These are phyloP conservation scores for Mangifera indica DNA, from an alignment of 345 rosid species.

Conservation along the genomic window DNA sequence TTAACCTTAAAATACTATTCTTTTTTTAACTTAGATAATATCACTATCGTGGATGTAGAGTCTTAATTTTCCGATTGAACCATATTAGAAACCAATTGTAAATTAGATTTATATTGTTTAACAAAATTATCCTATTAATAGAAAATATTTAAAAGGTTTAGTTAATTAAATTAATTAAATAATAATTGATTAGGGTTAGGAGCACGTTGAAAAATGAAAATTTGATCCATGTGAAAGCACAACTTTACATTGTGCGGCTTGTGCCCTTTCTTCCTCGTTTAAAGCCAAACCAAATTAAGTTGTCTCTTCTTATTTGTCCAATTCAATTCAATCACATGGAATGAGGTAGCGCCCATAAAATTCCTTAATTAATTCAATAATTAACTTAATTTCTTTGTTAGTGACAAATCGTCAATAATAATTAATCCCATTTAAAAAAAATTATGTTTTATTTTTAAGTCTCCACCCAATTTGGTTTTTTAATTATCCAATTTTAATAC, in stretches of 20 bases:
- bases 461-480: too few species aligned
- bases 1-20: too few species aligned
- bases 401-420: background rate
- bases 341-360: background rate
- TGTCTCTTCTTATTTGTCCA: slow-evolving; percentile 2
- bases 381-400: background rate
- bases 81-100: too few species aligned
- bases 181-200: too few species aligned
- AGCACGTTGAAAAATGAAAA: too few species aligned
- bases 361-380: background rate
- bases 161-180: too few species aligned
- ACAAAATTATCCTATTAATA: too few species aligned
- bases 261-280: background rate
- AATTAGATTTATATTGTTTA: too few species aligned
- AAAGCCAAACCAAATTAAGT: background rate
- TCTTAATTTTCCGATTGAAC: too few species aligned
- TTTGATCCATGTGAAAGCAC: slow-evolving; percentile 6
- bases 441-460: background rate
- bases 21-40: rapidly evolving
- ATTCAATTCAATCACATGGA: background rate
- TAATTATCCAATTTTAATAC: background rate
- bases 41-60: too few species aligned
- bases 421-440: too few species aligned
- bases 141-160: too few species aligned
- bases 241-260: background rate